A percentile compares a stretch with the other conserved stretches of the same genome.
Evolutionary conservation across 805 yeast genomes (phyloP).

Genomic region (Isabelozyma heimii): DNA sequence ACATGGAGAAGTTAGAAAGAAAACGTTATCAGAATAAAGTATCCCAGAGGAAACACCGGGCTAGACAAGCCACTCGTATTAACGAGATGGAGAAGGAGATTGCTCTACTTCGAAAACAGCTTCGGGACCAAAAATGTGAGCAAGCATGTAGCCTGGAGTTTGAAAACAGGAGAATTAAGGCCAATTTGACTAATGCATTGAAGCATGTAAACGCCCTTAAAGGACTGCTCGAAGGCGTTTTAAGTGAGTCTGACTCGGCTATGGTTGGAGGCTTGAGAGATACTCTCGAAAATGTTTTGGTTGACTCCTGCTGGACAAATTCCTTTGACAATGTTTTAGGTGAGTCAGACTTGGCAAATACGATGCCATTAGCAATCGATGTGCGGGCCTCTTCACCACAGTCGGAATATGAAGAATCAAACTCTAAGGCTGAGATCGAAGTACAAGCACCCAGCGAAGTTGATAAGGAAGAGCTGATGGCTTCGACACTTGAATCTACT

Average conservation of each 20-base stretch:
- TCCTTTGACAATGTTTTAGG: too few relatives aligned
- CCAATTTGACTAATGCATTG: neutral
- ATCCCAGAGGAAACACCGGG: conserved; percentile 6
- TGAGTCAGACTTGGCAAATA: too few relatives aligned
- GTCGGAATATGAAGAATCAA: too few relatives aligned
- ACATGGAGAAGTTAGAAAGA: conserved; percentile 2
- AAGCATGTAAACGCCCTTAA: neutral
- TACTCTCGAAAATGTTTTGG: too few relatives aligned
- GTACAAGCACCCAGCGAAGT: too few relatives aligned
- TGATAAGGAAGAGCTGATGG: too few relatives aligned
- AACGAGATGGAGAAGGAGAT: conserved; percentile 2
- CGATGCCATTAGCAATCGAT: too few relatives aligned
- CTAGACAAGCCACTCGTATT: conserved; percentile 4
- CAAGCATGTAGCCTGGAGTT: neutral
- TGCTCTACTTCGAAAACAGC: neutral
- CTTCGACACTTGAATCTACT: neutral
- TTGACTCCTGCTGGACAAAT: too few relatives aligned
- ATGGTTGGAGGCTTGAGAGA: too few relatives aligned
- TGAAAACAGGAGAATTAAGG: neutral
- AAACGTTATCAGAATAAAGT: conserved; percentile 4
- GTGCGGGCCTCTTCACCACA: too few relatives aligned
- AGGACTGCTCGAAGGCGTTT: neutral
- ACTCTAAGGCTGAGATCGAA: too few relatives aligned
- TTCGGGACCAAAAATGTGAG: neutral
- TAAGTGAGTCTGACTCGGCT: too few relatives aligned